Conservation (phyloP, 1,139 yeast genomes). For the Suhomyces bribrorum region DNA sequence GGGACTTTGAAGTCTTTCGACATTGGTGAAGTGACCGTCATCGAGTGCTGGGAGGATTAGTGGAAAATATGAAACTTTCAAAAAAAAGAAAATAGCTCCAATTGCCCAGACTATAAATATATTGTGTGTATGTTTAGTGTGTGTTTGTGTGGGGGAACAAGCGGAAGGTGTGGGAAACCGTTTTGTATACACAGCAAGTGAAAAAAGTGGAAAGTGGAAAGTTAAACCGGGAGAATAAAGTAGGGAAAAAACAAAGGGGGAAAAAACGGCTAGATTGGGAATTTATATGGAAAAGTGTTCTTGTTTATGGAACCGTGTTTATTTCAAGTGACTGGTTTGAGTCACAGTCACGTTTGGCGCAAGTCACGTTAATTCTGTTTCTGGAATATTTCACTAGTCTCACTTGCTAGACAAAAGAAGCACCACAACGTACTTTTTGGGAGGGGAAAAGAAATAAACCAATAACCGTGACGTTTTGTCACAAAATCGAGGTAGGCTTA, state of each 20-base stretch:
- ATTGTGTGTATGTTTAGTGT: background rate
- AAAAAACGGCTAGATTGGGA: background rate
- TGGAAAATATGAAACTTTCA: too few relatives aligned
- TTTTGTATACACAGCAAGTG: background rate
- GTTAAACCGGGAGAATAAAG: background rate
- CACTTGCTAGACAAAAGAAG: constrained; percentile 4
- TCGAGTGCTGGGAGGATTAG: background rate
- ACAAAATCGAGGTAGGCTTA: too few relatives aligned
- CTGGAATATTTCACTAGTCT: constrained; percentile 6
- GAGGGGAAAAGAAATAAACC: background rate
- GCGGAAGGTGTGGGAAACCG: too few relatives aligned
- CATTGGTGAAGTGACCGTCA: constrained; percentile 1
- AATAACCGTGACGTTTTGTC: background rate
- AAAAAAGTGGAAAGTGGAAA: background rate
- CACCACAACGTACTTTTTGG: background rate
- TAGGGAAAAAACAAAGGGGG: background rate
- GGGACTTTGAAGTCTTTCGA: constrained; percentile 6
- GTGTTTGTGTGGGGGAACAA: background rate
- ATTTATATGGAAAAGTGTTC: too few relatives aligned
- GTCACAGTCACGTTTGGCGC: constrained; percentile 12
- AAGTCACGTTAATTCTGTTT: constrained; percentile 7
- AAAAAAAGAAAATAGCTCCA: too few relatives aligned
- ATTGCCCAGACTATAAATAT: too few relatives aligned
- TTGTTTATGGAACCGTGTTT: constrained; percentile 2
- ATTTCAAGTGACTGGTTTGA: constrained; percentile 10